Base-by-base conservation (phyloP, 2,329 filamentous ascomycete genomes). In the Septoria petroselini region DNA sequence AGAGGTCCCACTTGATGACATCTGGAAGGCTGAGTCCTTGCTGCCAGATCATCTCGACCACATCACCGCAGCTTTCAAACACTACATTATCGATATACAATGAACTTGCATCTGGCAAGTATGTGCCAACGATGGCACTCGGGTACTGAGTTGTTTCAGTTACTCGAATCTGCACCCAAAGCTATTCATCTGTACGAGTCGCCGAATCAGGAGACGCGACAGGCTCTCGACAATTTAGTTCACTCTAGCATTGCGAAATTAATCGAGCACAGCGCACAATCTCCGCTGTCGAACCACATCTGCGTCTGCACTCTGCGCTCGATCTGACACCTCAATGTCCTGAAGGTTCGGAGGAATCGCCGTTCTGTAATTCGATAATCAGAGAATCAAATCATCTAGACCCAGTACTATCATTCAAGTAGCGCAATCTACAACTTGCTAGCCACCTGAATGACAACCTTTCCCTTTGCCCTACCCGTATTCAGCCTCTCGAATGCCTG, bases 51-150 rank as follows among this genome's bases (percentile, higher is more conserved):
- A n/a, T n/a, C n/a, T n/a, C n/a, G n/a, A n/a, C n/a, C n/a, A n/a
- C n/a, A n/a, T n/a, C n/a, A n/a, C n/a, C n/a, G n/a, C n/a, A n/a
- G n/a, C n/a, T n/a, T n/a, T n/a, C n/a, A n/a, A n/a, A n/a, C n/a
- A n/a, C n/a, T n/a, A n/a, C n/a, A n/a, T n/a, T n/a, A n/a, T n/a
- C n/a, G n/a, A n/a, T n/a, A n/a, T n/a, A n/a, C n/a, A n/a, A n/a
- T 15, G 55, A 53, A 39, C 48, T 59, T 21, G 49, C 52, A 8
- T 54, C 51, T 7, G 51, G 54, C 43, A 52, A 57, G 17, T 38
- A 83, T 53, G 86, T 86, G 83, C 83, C 83, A 63, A 79, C 83
- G 68, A 81, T 86, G 59, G 83, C 83, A 69, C 85, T 85, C 65
- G 83, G 83, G 46, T 77, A 89, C 59, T 90, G 86, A n/a, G n/a